Conservation (phyloP, 73 alveolate species). For the Paramecium tetraurelia region DNA sequence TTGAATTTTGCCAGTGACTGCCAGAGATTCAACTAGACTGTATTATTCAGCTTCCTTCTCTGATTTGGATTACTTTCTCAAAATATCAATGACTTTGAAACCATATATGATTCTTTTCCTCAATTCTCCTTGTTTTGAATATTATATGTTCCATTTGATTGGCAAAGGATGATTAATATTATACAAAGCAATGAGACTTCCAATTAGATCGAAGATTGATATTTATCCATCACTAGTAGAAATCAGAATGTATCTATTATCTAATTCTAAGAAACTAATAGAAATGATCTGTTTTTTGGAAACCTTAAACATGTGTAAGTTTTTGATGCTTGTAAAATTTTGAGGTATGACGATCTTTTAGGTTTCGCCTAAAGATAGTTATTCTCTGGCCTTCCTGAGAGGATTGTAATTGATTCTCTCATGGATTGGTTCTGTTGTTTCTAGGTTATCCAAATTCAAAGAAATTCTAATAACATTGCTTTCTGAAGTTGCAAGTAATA, state of each 20-base stretch:
- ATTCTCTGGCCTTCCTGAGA: background rate
- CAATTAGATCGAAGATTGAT: background rate
- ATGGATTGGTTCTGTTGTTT: background rate
- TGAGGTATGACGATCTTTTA: background rate
- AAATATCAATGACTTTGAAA: conserved; percentile 36
- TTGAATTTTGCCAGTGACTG: background rate
- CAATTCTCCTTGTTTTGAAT: conserved; percentile 10
- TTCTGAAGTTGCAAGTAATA: conserved; percentile 28
- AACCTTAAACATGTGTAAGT: conserved; percentile 25
- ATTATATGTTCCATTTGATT: background rate
- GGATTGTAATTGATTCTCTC: conserved; percentile 41
- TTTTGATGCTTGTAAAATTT: background rate
- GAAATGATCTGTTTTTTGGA: background rate
- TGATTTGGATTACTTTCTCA: conserved; percentile 36
- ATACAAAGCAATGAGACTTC: background rate
- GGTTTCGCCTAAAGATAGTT: background rate
- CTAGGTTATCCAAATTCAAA: background rate
- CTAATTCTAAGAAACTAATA: background rate
- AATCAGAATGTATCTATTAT: background rate
- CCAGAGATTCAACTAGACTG: background rate
- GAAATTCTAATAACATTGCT: conserved; percentile 1
- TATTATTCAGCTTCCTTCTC: conserved; percentile 42
- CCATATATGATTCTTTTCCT: conserved; percentile 46
- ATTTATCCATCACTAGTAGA: background rate
- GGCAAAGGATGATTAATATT: conserved; percentile 40